Base-by-base conservation (phyloP, 768 basidiomycete genomes). In the Hemileccinum impolitum region DNA sequence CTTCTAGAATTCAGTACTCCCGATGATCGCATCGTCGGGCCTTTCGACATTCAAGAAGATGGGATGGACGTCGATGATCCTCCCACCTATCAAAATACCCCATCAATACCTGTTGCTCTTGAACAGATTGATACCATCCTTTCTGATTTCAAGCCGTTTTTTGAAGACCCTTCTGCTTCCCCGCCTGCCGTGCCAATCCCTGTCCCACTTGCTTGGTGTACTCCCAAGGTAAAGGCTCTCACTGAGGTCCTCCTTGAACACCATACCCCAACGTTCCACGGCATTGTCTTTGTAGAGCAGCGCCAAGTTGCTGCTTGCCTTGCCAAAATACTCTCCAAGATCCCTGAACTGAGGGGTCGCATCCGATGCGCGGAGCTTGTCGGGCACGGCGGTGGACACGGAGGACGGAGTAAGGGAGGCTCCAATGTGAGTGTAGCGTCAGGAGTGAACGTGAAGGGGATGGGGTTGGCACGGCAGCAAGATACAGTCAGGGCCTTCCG, bases 281-380 rank as follows among this genome's bases (percentile, higher is more conserved):
- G 81, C 17, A 94, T 94, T 53, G 75, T 94, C 38, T 95, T 95
- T 63, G 90, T 91, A 15, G 83, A 91, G 52, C 90, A 91, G 61
- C 79, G 92, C 10, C 89, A 92, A 55, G 76, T 87, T 14, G 92
- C 91, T 2, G 71, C 77, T 15, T 81, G 81, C 39, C 74, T 95
- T 13, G 77, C 86, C 2, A 79, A 72, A 57, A 64, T 92, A 26
- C 71, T 95, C 4, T 73, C 79, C 1, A 75, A 72, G 28, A 73
- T 90, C 3, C 76, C 84, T 0, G 75, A 77, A 36, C 67, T 91
- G 12, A 69, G 72, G 50, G 78, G 73, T 2, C 72, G 77, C 56
- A 74, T 93, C 45, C 72, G 73, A 7, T 79, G 82, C 41, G 83
- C 75, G 0, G 79, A 81, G 50, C 73, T 93, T 37, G 80, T 91